Base-by-base conservation (phyloP, 1,284 basidiomycete species). In the Ustilago crameri region DNA sequence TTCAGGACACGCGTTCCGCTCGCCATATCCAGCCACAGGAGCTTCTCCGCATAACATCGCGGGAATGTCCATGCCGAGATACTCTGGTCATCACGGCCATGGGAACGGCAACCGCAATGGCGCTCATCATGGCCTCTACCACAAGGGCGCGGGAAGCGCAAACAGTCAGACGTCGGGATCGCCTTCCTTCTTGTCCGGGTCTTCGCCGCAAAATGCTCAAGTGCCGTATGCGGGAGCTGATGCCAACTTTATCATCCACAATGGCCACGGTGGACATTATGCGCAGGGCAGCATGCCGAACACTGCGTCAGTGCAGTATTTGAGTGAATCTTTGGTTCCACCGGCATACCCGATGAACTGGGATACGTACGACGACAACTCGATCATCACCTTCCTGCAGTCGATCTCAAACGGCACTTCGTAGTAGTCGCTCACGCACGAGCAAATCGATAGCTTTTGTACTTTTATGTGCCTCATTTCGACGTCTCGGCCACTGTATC, bases 361-460 rank as follows among this genome's bases (percentile, higher is more conserved):
- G 69, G 69, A 67, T 22, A 66, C 69, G 10, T 58, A 63, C 40
- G 69, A 73, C 51, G 69, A 73, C 32, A 73, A 73, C 44, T 60
- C 55, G n/a, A 73, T 73, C 52, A 73, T 73, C 43, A 73, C 69
- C 0, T 73, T 73, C 30, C 40, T 73, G 14, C 69, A 73, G 51
- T 59, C 55, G 12, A 73, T 73, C 34, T 59, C 55, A 12, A 71
- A 54, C 44, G 56, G 52, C 5, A 52, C 67, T 22, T 32, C 45
- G 18, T 47, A 42, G 15, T n/a, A n/a, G 17, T 18, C 18, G 7
- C 3, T 20, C 17, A n/a, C 34, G 8, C 34, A 3, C 34, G n/a
- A n/a, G 30, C 30, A 30, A 12, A 5, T 7, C 30, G 30, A 30
- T 30, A 5, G 30, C 30, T 30, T n/a, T 12, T 30, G 30, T 30